Conservation (phyloP, 352 stramenopile species). For the Pythium sp. region DNA sequence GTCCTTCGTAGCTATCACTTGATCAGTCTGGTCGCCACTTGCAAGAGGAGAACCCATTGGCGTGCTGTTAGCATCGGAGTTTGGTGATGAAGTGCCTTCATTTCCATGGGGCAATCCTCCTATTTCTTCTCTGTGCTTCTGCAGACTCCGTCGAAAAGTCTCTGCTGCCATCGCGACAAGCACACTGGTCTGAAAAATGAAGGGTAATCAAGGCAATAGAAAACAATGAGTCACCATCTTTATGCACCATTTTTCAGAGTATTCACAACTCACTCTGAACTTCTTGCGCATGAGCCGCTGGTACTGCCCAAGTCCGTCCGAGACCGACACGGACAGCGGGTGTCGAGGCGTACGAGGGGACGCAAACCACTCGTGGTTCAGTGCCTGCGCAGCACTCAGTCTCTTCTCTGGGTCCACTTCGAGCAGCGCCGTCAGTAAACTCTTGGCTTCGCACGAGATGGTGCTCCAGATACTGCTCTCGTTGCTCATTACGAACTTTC, state of each 20-base stretch:
- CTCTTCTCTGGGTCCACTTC: slow-evolving; percentile 26
- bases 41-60: background rate
- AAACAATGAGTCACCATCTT: background rate
- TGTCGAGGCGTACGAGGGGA: slow-evolving; percentile 38
- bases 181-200: slow-evolving; percentile 42
- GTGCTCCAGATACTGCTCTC: slow-evolving; percentile 34
- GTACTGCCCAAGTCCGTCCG: slow-evolving; percentile 51
- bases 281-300: slow-evolving; percentile 59
- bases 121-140: slow-evolving; percentile 26
- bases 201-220: background rate
- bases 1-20: background rate
- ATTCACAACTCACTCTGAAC: slow-evolving; percentile 42
- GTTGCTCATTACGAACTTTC: slow-evolving; percentile 40
- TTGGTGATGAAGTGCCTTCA: background rate
- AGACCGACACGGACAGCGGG: slow-evolving; percentile 48
- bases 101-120: background rate
- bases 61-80: background rate
- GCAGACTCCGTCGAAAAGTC: slow-evolving; percentile 46
- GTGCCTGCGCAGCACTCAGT: slow-evolving; percentile 31
- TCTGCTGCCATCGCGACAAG: slow-evolving; percentile 54
- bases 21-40: background rate
- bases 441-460: slow-evolving; percentile 52
- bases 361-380: slow-evolving; percentile 50
- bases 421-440: slow-evolving; percentile 40
- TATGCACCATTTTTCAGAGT: background rate